Evolutionary conservation across 2,329 filamentous ascomycete genomes (phyloP).

Genomic region (Apiospora malaysiana): DNA sequence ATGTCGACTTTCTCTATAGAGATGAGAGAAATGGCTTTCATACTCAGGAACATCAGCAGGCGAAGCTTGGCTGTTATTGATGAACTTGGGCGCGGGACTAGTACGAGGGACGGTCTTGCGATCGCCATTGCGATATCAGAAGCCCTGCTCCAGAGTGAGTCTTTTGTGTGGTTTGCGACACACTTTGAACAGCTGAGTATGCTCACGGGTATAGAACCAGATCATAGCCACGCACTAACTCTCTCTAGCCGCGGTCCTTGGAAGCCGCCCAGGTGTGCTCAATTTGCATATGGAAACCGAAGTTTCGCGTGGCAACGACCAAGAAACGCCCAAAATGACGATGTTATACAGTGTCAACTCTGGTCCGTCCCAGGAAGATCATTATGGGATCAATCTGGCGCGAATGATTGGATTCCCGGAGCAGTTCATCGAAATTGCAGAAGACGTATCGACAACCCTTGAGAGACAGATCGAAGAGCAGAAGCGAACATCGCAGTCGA

Average conservation of each 20-base stretch:
- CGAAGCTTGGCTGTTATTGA: conserved; percentile 85
- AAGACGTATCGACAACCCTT: conserved; percentile 68
- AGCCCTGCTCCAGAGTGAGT: conserved; percentile 78
- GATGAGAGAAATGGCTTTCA: conserved; percentile 96
- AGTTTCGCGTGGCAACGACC: conserved; percentile 52
- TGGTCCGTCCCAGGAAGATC: conserved; percentile 71
- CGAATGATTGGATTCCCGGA: conserved; percentile 75
- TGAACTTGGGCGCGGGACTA: conserved; percentile 90
- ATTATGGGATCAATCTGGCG: conserved; percentile 87
- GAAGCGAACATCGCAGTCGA: conserved; percentile 62
- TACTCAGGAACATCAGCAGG: conserved; percentile 79
- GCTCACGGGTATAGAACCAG: conserved; percentile 25
- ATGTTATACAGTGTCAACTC: conserved; percentile 87
- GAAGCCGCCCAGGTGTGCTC: conserved; percentile 77
- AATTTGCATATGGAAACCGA: conserved; percentile 83
- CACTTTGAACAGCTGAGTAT: conserved; percentile 81
- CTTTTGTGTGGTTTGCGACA: conserved; percentile 90
- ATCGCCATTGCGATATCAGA: conserved; percentile 92
- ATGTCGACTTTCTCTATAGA: conserved; percentile 93
- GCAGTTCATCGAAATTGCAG: conserved; percentile 70
- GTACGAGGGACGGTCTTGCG: conserved; percentile 83
- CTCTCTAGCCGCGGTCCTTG: conserved; percentile 68
- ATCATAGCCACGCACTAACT: conserved; percentile 28
- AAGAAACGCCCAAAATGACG: conserved; percentile 66
- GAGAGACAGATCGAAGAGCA: conserved; percentile 61